Percentiles rank a stretch among this genome's conserved stretches.
These are phyloP conservation scores for Pleurotus giganteus DNA, from an alignment of 768 basidiomycete species.

Conservation along the genomic window DNA sequence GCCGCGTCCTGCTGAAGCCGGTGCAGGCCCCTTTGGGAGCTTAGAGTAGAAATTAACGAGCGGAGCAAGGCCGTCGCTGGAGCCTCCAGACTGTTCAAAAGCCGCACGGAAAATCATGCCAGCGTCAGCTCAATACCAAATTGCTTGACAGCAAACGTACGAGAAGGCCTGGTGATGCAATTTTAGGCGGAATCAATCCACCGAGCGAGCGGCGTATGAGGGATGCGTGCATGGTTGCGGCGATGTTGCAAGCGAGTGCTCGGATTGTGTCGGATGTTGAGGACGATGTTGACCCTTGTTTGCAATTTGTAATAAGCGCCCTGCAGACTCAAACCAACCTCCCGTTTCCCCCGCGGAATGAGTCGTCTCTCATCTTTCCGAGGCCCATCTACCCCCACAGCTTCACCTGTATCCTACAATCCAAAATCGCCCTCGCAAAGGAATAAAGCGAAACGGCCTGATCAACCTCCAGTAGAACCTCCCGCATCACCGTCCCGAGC, in stretches of 20 bases:
- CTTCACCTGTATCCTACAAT: conserved; percentile 56
- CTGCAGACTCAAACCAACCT: background rate
- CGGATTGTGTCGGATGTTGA: conserved; percentile 22
- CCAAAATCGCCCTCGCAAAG: conserved; percentile 14
- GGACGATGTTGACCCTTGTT: background rate
- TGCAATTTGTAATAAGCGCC: background rate
- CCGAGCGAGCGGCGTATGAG: conserved; percentile 83
- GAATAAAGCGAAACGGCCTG: background rate
- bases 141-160: conserved; percentile 43
- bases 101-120: conserved; percentile 13
- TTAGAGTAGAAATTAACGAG: conserved; percentile 97
- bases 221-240: conserved; percentile 69
- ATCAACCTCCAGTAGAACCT: conserved; percentile 22
- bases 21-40: conserved; percentile 84
- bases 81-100: conserved; percentile 64
- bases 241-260: conserved; percentile 8
- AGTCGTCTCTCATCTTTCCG: conserved; percentile 73
- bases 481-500: conserved; percentile 47
- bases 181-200: conserved; percentile 89
- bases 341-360: conserved; percentile 16
- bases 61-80: conserved; percentile 75
- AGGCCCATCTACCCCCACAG: conserved; percentile 73
- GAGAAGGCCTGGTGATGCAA: conserved; percentile 87
- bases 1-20: conserved; percentile 53
- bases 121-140: background rate